These are phyloP conservation scores for Candida bentonensis DNA, from an alignment of 805 yeast genomes.

Conservation along the genomic window DNA sequence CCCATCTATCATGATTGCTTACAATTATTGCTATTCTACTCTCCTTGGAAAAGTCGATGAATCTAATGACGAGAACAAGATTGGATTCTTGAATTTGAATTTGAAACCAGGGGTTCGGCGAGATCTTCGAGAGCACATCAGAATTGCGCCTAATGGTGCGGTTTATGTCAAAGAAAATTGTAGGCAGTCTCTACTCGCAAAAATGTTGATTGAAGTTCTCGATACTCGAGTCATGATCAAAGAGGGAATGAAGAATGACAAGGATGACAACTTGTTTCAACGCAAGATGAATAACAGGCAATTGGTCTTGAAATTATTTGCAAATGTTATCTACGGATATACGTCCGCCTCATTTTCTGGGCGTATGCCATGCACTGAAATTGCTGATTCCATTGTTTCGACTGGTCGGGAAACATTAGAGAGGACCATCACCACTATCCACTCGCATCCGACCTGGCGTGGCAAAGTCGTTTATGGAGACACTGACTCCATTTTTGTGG, in stretches of 20 bases:
- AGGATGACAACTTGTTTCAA: conserved; percentile 18
- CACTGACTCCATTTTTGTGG: conserved; percentile 86
- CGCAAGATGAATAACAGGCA: conserved; percentile 63
- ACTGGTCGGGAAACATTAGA: conserved; percentile 78
- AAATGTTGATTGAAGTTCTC: conserved; percentile 72
- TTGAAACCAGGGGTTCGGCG: conserved; percentile 45
- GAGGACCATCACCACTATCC: conserved; percentile 56
- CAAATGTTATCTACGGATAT: conserved; percentile 94
- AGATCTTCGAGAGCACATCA: conserved; percentile 38
- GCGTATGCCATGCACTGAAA: conserved; percentile 90
- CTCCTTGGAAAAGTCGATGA: conserved; percentile 24
- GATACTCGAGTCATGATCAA: conserved; percentile 72
- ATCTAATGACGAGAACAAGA: conserved; percentile 21
- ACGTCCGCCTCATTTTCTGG: conserved; percentile 92
- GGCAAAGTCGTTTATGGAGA: conserved; percentile 95
- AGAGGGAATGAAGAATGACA: conserved; percentile 44
- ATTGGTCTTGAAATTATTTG: conserved; percentile 73
- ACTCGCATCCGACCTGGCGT: conserved; percentile 46
- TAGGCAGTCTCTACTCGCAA: conserved; percentile 61
- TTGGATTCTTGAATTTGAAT: conserved; percentile 28
- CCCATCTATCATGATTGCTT: conserved; percentile 86
- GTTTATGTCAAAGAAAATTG: conserved; percentile 55
- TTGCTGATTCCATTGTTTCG: conserved; percentile 89
- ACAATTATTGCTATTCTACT: conserved; percentile 51
- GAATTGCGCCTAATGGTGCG: conserved; percentile 75